Base-by-base conservation (phyloP, 495 filamentous ascomycete species). In the Xanthoparmelia taractica region DNA sequence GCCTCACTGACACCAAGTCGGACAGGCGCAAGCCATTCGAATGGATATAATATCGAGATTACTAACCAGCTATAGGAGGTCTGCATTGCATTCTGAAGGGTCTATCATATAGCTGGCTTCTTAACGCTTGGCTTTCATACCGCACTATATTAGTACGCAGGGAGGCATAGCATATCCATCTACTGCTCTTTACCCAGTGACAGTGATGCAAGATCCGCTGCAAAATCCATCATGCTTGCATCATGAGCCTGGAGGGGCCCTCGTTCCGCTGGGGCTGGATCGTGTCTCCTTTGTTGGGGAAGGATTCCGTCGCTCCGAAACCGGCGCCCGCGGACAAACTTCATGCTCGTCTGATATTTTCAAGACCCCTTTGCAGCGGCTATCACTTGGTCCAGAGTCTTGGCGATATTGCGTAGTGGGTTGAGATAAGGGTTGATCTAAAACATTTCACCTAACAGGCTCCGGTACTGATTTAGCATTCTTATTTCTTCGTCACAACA, bases 311-410 rank as follows among this genome's bases (percentile, higher is more conserved):
- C 23, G 20, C 27, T 29, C 25, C 36, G 57, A 43, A 43, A n/a
- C 1, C 43, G 23, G 33, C n/a, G 18, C 17, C 1, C 1, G 17
- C 36, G 23, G 37, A 58, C 40, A 23, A 43, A 58, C 20, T 29
- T 27, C 57, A 58, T 58, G 8, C 25, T 58, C 57, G 27, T 31
- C 6, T n/a, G 40, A 18, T 25, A 40, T 18, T 29, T 29, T 17
- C 2, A 27, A 18, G 15, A 2, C 29, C 36, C 20, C 0, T 17
- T 11, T 58, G 36, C 23, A 20, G 17, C 29, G 18, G 36, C 37
- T 20, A 58, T 58, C 29, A 41, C 57, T 18, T n/a, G 23, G 37
- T 58, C 57, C 13, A 58, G 15, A 29, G 34, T 58, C 18, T 27
- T 43, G 18, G 20, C 57, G 23, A 58, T 29, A 13, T 58, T 58